These are phyloP conservation scores for Monosporascus ibericus DNA, from an alignment of 2,329 filamentous ascomycete genomes.

Conservation along the genomic window DNA sequence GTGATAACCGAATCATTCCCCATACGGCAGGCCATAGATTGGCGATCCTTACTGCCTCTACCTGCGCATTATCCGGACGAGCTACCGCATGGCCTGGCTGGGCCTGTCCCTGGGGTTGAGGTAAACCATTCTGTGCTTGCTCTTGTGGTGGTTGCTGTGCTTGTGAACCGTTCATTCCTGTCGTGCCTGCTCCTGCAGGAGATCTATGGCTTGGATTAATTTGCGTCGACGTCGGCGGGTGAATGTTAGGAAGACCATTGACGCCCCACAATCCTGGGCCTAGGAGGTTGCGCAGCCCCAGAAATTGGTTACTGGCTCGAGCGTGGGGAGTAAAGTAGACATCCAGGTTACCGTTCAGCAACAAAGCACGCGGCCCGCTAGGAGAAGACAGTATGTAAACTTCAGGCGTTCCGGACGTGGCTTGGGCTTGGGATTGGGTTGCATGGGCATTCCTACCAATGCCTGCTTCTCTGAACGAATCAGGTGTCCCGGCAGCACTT, in stretches of 20 bases:
- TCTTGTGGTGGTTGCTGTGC: constrained; percentile 20
- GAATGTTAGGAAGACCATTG: constrained; percentile 3
- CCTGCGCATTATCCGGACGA: constrained; percentile 22
- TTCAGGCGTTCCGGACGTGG: constrained; percentile 32
- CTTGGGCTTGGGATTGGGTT: constrained; percentile 11
- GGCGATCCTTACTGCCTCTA: constrained; percentile 30
- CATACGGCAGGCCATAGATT: constrained; percentile 56
- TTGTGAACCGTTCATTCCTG: constrained; percentile 16
- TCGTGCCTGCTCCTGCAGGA: constrained; percentile 2
- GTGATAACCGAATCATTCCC: constrained; percentile 43
- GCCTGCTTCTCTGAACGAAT: constrained; percentile 30
- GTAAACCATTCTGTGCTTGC: constrained; percentile 21
- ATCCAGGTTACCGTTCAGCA: constrained; percentile 46
- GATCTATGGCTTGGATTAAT: constrained; percentile 8
- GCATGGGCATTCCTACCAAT: constrained; percentile 21
- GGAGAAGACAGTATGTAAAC: constrained; percentile 59
- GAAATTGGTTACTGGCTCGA: constrained; percentile 8
- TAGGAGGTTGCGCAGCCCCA: constrained; percentile 7
- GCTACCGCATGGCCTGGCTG: constrained; percentile 22
- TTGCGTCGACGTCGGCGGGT: constrained; percentile 9
- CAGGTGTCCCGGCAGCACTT: constrained; percentile 44
- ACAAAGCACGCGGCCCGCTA: constrained; percentile 49
- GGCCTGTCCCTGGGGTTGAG: constrained; percentile 21
- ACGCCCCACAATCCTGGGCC: neutral
- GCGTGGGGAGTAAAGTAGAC: constrained; percentile 44